Base-by-base conservation (phyloP, 2,329 filamentous ascomycete species). In the Ophiocordyceps camponoti-rufipedis region DNA sequence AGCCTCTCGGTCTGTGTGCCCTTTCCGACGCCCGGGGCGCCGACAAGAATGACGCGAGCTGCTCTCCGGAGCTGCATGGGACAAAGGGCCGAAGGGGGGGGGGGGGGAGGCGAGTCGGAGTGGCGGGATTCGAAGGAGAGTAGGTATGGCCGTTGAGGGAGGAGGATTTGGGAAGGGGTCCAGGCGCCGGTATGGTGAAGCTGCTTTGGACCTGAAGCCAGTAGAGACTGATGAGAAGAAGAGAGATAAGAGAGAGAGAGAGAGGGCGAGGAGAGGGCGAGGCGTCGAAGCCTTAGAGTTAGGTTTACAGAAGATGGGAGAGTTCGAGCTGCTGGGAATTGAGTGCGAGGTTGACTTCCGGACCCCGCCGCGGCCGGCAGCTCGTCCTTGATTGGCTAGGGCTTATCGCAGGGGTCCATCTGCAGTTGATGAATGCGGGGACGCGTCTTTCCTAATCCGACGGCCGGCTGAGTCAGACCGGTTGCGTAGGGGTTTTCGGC, bases 11-110 rank as follows among this genome's bases (percentile, higher is more conserved):
- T 86, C 68, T 98, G 91, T 3, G 91, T 98, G 50, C 89, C 91
- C 64, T 98, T 98, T 50, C 91, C 91, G 47, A 94, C 91, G 48
- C 88, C 88, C n/a, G 91, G 91, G 45, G 89, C 88, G 55, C 91
- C 91, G 55, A 98, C 78, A 53, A 98, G 78, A 58, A 98, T 96
- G 51, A 96, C 81, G 50, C 91, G 83, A 46, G 91, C 91, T 47
- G 91, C 89, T 65, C 74, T 80, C 52, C 72, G 74, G 57, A 93
- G 75, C 66, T 77, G 71, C 76, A 80, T 80, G 35, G 35, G 35
- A 39, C 35, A 16, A 35, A 14, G 7, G 9, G 32, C 5, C 14
- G 33, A 14, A 35, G 33, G 13, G 7, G 33, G 33, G 9, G 33
- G 32, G 14, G 32, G 33, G 8, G 13, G 33, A 38, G 33, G 33